Conservation (phyloP, 2,329 filamentous ascomycete species). For the Rasamsonia emersonii region DNA sequence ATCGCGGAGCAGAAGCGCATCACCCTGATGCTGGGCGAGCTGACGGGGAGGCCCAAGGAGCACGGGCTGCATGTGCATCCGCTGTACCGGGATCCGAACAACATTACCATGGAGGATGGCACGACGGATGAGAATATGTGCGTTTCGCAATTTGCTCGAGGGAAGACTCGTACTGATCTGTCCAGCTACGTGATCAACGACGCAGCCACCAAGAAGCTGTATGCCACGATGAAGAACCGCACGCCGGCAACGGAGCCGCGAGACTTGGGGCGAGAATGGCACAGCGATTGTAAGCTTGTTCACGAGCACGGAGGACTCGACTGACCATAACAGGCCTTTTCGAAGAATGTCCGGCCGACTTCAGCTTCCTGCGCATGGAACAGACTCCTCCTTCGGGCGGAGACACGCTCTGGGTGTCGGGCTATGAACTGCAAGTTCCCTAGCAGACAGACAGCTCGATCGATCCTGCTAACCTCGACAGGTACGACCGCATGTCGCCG, state of each 20-base stretch:
- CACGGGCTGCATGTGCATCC: constrained; percentile 13
- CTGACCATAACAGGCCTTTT: constrained; percentile 1
- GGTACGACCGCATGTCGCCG: constrained; percentile 46
- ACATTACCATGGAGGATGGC: constrained; percentile 3
- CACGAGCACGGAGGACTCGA: neutral
- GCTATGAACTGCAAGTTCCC: constrained; percentile 36
- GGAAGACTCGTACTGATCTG: no score
- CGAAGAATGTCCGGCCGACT: constrained; percentile 5
- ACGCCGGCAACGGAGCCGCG: constrained; percentile 1
- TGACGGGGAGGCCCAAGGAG: constrained; percentile 31
- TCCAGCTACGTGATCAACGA: constrained; percentile 6
- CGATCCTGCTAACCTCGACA: no score
- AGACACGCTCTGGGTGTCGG: constrained; percentile 45
- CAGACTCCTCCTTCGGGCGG: constrained; percentile 3
- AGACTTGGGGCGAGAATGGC: constrained; percentile 4
- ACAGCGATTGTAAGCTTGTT: constrained; percentile 2
- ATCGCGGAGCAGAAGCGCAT: constrained; percentile 13
- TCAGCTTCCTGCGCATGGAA: constrained; percentile 4
- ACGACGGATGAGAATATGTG: constrained; percentile 4
- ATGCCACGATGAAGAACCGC: constrained; percentile 3
- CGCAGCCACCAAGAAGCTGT: constrained; percentile 4
- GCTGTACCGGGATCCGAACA: constrained; percentile 2
- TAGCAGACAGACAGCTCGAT: no score
- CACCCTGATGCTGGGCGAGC: constrained; percentile 21
- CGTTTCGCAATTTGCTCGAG: no score